These are phyloP conservation scores for Populus hybrid DNA, from an alignment of 441 rosid genomes.

Conservation along the genomic window DNA sequence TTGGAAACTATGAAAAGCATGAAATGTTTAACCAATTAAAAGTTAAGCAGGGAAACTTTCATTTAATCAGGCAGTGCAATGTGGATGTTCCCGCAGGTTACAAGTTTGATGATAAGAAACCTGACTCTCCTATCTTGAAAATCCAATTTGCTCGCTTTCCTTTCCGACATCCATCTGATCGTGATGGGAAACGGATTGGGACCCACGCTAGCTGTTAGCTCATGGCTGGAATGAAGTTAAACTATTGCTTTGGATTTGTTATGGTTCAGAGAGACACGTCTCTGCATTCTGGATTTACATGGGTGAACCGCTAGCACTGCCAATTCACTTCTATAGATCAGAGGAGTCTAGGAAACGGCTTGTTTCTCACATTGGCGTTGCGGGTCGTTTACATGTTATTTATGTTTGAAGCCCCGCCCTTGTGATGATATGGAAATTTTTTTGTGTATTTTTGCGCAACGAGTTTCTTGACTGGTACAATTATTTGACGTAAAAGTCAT, in stretches of 20 bases:
- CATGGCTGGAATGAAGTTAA: not conserved
- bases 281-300: not conserved
- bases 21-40: not conserved
- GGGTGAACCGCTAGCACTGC: not conserved
- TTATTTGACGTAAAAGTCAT: not conserved
- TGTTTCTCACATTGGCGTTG: not conserved
- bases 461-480: not conserved
- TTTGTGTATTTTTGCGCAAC: not conserved
- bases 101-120: slow-evolving; percentile 55
- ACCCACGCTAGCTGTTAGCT: not conserved
- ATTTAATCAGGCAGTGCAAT: slow-evolving; percentile 7
- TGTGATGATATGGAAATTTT: not conserved
- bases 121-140: slow-evolving; percentile 34
- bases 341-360: not conserved
- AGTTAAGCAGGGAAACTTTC: not conserved
- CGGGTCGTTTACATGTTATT: not conserved
- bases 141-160: slow-evolving; percentile 54
- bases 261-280: not conserved
- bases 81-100: slow-evolving; percentile 39
- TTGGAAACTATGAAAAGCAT: not conserved
- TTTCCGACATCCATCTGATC: slow-evolving; percentile 30
- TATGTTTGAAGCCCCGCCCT: not conserved
- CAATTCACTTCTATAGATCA: not conserved
- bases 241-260: slow-evolving; percentile 1
- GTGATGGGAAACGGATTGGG: slow-evolving; percentile 15